Evolutionary conservation across 169 alveolate species (phyloP), one percentile per base, ranked within the genome.

Genomic region (Eimeria sp.): DNA sequence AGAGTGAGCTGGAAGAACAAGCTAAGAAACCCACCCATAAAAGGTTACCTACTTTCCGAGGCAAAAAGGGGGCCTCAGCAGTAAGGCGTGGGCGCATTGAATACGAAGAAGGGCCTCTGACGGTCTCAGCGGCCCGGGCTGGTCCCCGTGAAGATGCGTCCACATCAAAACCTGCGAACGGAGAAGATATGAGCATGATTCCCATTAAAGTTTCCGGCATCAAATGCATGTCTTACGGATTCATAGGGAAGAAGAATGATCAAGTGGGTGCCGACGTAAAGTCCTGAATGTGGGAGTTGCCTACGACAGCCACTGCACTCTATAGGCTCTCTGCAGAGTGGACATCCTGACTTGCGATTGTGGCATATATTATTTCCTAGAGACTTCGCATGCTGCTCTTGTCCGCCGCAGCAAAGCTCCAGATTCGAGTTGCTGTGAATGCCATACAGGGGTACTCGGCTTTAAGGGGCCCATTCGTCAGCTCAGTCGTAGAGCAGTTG

Each of bases 151-250:
- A 13, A 47, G 87, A 89, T 20, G 73, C 87, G 5, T 30, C 61
- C 9, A 70, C 0, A 30, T 22, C 86, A 43, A 40, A 45, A 47
- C 63, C 75, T 49, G 58, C 75, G 61, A 10, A 20, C 54, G 65
- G 25, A 67, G 87, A 45, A 58, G 47, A 63, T 45, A n/a, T 34
- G 54, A 22, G 47, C 51, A 58, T 95, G 94, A 11, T 51, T 7
- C 97, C 97, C 45, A 34, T 95, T 20, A 92, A 95, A 61, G 98
- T 97, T 91, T 96, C 98, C 75, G 99, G 99, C 84, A 98, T 98
- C 49, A 98, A 98, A 95, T 93, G 98, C 76, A 99, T 99, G 99
- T 97, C 99, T n/a, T 98, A 98, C 96, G 99, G 99, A 2, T 99
- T 96, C 95, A 98, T 98, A 25, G 82, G 97, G n/a, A 97, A 97